phyloP scores from a whole-genome alignment of 2,329 filamentous ascomycete genomes.

The Teratosphaeriaceae sp. region DNA sequence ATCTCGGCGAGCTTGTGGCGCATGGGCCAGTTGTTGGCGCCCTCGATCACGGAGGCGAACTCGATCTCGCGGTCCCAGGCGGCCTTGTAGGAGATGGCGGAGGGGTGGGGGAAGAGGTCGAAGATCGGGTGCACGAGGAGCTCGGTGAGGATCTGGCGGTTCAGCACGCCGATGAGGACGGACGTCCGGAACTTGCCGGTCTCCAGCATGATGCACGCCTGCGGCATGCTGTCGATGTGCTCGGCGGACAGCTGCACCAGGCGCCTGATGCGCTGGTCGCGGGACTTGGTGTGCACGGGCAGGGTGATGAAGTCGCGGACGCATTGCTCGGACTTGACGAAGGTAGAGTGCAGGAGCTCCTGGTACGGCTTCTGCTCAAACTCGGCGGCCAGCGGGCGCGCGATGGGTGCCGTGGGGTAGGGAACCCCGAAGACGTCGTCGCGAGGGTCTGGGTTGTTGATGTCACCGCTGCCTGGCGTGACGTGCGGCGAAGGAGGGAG shows the following conservation, averaged over 20 bases:
- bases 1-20: slow-evolving; percentile 1
- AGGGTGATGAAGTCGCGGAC: slow-evolving; percentile 3
- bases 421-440: slow-evolving; percentile 4
- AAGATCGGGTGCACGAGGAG: slow-evolving; percentile 5
- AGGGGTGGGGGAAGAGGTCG: background rate
- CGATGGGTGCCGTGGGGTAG: background rate
- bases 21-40: background rate
- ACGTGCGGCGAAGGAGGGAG: too few relatives aligned
- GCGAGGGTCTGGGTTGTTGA: slow-evolving; percentile 1
- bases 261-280: background rate
- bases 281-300: background rate
- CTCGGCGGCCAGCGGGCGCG: background rate
- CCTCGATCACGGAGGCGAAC: background rate
- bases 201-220: slow-evolving; percentile 3
- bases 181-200: background rate
- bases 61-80: slow-evolving; percentile 3
- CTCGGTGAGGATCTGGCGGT: slow-evolving; percentile 3
- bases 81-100: background rate
- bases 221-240: slow-evolving; percentile 3
- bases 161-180: slow-evolving; percentile 9
- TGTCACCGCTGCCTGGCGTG: background rate
- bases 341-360: slow-evolving; percentile 7
- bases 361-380: slow-evolving; percentile 7
- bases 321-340: slow-evolving; percentile 5
- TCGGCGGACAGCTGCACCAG: slow-evolving; percentile 1